Evolutionary conservation across 106 monocot species (phyloP), one percentile per base, ranked within the genome.

Genomic region (Gastrodia elata): DNA sequence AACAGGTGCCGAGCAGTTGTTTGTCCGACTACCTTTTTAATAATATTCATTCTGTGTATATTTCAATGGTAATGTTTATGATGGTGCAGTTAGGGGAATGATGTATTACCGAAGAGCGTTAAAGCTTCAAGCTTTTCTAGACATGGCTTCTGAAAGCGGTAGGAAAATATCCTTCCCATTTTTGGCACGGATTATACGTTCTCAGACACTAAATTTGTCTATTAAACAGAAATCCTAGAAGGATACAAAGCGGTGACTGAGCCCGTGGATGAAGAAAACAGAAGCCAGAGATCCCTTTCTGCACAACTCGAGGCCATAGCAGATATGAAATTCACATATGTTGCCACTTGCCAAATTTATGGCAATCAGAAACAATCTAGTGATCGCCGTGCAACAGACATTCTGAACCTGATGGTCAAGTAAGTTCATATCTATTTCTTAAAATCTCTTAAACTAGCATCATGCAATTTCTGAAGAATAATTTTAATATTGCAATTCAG

Each of bases 361-460:
- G 98, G 98, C 25, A 88, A 91, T 73, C 98, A 98, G 72, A 93
- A 93, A 82, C 88, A 83, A 67, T 91, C 93, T 68, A 93, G 93
- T 64, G 93, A 98, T 82, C 97, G 97, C 26, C 86, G 88, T 77
- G 97, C 97, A 41, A 98, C 97, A 38, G 97, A 98, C 67, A 98
- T 98, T 74, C 80, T 98, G 68, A 98, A 98, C 76, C 79, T 98
- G 71, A 98, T 98, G 98, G 93, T 98, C 67, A 91, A 98, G 98
- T 98, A 91, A 42, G 97, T 82, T 44, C 8, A 33, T 35, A 35
- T 41, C 38, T 41, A 69, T 39, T 40, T 25, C 39, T 11, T 25
- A 40, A 8, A 39, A 39, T 68, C n/a, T n/a, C n/a, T n/a, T n/a
- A n/a, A n/a, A n/a, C 59, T 61, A 8, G 2, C 30, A 28, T 61